Conservation (phyloP, 495 filamentous ascomycete species). For the Talaromyces liani region DNA sequence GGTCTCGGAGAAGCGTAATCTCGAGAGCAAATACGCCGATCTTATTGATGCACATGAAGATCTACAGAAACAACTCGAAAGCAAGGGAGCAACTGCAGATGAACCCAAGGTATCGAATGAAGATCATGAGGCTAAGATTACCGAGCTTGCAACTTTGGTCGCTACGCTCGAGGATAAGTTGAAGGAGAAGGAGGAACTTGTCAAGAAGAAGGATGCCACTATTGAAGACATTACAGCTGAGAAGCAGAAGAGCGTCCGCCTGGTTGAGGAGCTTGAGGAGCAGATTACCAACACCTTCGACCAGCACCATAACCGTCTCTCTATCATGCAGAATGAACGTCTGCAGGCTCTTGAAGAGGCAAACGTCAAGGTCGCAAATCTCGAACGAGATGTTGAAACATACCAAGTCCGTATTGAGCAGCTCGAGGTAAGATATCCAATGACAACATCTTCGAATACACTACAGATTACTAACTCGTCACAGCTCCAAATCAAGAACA, state of each 20-base stretch:
- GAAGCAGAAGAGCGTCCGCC: slow-evolving; percentile 76
- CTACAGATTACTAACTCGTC: slow-evolving; percentile 14
- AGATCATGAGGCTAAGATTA: slow-evolving; percentile 37
- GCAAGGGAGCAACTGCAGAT: slow-evolving; percentile 31
- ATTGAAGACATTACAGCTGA: slow-evolving; percentile 51
- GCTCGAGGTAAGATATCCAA: slow-evolving; percentile 30
- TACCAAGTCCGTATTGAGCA: slow-evolving; percentile 45
- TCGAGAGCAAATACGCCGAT: slow-evolving; percentile 38
- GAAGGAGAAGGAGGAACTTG: slow-evolving; percentile 62
- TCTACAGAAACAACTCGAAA: slow-evolving; percentile 49
- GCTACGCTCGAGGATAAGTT: slow-evolving; percentile 52
- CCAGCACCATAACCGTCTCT: slow-evolving; percentile 81
- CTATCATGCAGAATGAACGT: slow-evolving; percentile 54
- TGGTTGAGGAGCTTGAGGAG: slow-evolving; percentile 95
- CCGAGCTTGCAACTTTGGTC: slow-evolving; percentile 45
- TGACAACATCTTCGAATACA: neutral
- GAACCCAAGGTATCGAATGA: slow-evolving; percentile 29
- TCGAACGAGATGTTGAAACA: slow-evolving; percentile 46
- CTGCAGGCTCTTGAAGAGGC: slow-evolving; percentile 42
- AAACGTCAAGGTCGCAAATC: slow-evolving; percentile 32
- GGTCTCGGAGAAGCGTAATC: slow-evolving; percentile 35
- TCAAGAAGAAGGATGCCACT: slow-evolving; percentile 60
- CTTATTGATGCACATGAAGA: slow-evolving; percentile 34
- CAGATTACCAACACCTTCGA: slow-evolving; percentile 94
- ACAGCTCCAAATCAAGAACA: slow-evolving; percentile 39